phyloP scores from a whole-genome alignment of 208 protist species.

The Tritrichomonas musculus region DNA sequence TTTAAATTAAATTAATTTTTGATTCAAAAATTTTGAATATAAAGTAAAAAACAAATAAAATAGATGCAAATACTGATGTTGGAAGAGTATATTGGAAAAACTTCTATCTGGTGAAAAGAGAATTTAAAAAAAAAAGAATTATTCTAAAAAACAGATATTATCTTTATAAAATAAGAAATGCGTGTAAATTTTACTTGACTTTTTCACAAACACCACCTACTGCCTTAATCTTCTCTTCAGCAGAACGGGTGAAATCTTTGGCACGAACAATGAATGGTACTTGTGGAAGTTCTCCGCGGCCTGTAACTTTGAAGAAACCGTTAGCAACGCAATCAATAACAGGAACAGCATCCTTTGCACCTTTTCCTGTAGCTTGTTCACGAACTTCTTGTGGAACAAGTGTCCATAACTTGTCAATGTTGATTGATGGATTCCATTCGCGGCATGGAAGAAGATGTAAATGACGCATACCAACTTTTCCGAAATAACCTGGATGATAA shows the following conservation, averaged over 20 bases:
- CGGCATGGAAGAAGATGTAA: conserved; percentile 83
- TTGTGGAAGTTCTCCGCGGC: conserved; percentile 87
- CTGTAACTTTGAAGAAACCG: conserved; percentile 98
- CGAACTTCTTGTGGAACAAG: conserved; percentile 79
- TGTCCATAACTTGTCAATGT: conserved; percentile 94
- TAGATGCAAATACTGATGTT: no score
- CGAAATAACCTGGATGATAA: conserved; percentile 99
- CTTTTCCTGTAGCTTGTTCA: conserved; percentile 59
- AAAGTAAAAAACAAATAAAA: no score
- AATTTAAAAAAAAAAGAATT: no score
- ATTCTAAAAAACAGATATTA: no score
- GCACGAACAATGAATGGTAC: conserved; percentile 96
- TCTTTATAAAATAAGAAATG: no score
- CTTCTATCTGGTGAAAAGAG: no score
- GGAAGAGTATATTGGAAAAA: no score
- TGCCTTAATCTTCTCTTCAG: conserved; percentile 99
- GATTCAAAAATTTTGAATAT: no score
- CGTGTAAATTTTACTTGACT: background rate
- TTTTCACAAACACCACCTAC: conserved; percentile 71
- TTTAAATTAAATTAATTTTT: no score
- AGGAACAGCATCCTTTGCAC: conserved; percentile 72
- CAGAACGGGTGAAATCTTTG: conserved; percentile 91
- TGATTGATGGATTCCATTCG: conserved; percentile 87
- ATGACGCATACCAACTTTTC: conserved; percentile 99
- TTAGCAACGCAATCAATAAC: conserved; percentile 91